Evolutionary conservation across 208 protist genomes (phyloP).

Genomic region (Phytomonas sp.): DNA sequence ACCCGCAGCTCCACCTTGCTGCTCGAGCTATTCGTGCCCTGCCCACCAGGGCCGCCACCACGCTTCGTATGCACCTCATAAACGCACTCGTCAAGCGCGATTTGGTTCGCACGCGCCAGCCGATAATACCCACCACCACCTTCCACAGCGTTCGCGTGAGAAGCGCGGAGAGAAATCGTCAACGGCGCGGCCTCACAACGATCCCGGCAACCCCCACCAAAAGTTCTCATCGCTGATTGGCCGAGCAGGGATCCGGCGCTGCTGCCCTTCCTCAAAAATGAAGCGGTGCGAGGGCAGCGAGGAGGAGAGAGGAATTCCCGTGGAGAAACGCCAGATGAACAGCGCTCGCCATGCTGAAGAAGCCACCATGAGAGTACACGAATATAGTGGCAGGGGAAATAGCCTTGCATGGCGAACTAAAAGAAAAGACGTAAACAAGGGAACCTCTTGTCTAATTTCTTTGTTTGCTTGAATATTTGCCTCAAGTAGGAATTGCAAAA

Average conservation of each 20-base stretch:
- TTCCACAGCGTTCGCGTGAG: constrained; percentile 21
- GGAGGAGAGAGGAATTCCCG: no score
- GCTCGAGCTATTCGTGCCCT: constrained; percentile 78
- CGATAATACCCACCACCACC: constrained; percentile 43
- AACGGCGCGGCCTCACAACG: neutral
- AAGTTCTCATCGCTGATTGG: no score
- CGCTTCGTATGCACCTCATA: constrained; percentile 55
- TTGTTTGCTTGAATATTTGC: no score
- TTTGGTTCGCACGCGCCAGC: constrained; percentile 27
- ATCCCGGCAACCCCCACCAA: no score
- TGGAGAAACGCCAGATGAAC: no score
- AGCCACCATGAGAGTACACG: neutral
- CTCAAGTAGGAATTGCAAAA: no score
- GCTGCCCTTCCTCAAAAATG: no score
- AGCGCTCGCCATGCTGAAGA: neutral
- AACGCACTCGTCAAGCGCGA: constrained; percentile 30
- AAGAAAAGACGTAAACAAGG: no score
- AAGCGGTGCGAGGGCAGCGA: no score
- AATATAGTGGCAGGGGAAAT: neutral
- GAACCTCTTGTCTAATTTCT: no score
- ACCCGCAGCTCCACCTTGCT: constrained; percentile 82
- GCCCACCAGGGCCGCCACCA: constrained; percentile 74
- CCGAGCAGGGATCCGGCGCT: no score
- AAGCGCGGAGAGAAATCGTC: neutral
- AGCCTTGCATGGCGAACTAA: no score